Evolutionary conservation across 495 filamentous ascomycete genomes (phyloP).

Genomic region (Trichoderma erinaceum): DNA sequence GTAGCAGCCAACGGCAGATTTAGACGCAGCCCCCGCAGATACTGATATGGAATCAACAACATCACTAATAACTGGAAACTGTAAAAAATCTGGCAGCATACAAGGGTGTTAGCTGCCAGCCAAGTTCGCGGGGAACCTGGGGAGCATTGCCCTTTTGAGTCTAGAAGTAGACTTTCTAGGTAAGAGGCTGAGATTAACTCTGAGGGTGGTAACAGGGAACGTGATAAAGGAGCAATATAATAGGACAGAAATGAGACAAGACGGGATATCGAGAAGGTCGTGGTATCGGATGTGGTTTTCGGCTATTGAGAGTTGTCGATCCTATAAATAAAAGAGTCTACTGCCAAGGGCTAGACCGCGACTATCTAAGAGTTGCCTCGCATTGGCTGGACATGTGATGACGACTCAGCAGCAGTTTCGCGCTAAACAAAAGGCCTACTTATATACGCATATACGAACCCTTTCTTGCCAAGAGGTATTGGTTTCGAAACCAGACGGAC

Average conservation of each 20-base stretch:
- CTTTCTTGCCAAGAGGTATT: too few species aligned
- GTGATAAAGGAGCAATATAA: background rate
- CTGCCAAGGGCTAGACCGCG: background rate
- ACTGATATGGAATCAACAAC: too few species aligned
- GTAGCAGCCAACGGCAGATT: too few species aligned
- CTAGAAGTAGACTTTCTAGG: background rate
- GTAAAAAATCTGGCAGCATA: too few species aligned
- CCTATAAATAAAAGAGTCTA: background rate
- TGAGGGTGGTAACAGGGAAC: background rate
- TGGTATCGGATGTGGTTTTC: background rate
- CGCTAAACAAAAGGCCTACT: too few species aligned
- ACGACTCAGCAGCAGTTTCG: too few species aligned
- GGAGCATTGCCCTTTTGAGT: background rate
- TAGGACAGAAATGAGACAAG: background rate
- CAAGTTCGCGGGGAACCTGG: background rate
- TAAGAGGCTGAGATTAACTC: background rate
- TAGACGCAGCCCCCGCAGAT: too few species aligned
- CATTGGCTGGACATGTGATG: too few species aligned
- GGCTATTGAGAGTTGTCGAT: background rate
- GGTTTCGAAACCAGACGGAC: too few species aligned
- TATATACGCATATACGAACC: too few species aligned
- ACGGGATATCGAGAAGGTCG: background rate
- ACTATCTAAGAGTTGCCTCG: too few species aligned
- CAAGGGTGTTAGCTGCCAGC: background rate
- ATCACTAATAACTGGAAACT: too few species aligned